These are phyloP conservation scores for Polygonum aviculare DNA, from an alignment of 148 eudicot species.

Conservation along the genomic window DNA sequence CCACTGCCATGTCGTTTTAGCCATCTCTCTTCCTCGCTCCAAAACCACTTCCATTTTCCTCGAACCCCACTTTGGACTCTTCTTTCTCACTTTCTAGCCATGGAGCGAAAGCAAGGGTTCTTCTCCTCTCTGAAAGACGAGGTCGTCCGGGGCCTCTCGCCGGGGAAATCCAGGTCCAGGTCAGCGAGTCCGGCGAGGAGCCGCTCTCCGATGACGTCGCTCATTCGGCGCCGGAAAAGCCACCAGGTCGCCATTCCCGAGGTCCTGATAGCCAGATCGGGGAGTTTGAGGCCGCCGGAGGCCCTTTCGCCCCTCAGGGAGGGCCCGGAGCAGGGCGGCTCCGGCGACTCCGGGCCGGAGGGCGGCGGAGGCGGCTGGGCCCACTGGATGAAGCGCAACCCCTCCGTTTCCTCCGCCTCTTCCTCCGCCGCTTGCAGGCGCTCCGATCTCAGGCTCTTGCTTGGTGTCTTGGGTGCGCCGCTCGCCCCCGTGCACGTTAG, in stretches of 20 bases:
- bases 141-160: conserved; percentile 72
- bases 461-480: conserved; percentile 93
- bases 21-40: not conserved
- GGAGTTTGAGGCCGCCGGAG: conserved; percentile 45
- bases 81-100: not conserved
- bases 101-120: conserved; percentile 74
- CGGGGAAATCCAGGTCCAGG: conserved; percentile 70
- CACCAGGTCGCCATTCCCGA: conserved; percentile 25
- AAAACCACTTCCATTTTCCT: not conserved
- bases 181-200: conserved; percentile 38
- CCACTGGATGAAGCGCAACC: conserved; percentile 39
- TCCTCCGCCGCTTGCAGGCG: conserved; percentile 28
- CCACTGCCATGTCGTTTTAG: conserved; percentile 3
- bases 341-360: conserved; percentile 41
- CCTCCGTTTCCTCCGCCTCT: conserved; percentile 22
- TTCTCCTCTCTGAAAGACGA: conserved; percentile 69
- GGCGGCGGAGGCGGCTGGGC: conserved; percentile 30
- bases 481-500: conserved; percentile 84
- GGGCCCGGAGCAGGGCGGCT: conserved; percentile 65
- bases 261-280: conserved; percentile 32
- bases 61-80: not conserved
- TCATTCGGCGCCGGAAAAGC: conserved; percentile 34
- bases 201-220: conserved; percentile 50
- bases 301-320: conserved; percentile 60
- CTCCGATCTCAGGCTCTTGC: conserved; percentile 81